A percentile compares a stretch with the other conserved stretches of the same genome.
Evolutionary conservation across 2,329 filamentous ascomycete species (phyloP).

Genomic region (Fusarium sarcochroum): DNA sequence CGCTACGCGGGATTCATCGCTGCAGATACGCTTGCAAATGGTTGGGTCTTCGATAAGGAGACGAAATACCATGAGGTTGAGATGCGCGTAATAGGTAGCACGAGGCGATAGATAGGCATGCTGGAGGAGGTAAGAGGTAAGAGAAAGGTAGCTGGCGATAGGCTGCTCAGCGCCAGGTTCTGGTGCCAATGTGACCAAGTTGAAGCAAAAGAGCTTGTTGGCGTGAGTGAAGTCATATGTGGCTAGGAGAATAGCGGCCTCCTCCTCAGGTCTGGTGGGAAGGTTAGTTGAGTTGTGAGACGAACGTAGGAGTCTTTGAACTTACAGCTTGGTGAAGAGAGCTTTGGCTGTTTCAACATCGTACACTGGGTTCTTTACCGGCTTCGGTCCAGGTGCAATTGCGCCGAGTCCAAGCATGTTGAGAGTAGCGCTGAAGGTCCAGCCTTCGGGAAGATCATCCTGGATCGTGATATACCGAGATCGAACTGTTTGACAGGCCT

Average conservation of each 20-base stretch:
- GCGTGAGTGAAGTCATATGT: conserved; percentile 94
- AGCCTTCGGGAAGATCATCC: conserved; percentile 91
- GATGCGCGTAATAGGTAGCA: conserved; percentile 84
- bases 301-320: conserved; percentile 24
- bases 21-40: conserved; percentile 87
- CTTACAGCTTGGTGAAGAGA: conserved; percentile 84
- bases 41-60: conserved; percentile 88
- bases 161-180: conserved; percentile 79
- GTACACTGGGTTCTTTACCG: conserved; percentile 69
- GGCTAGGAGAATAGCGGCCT: conserved; percentile 84
- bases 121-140: conserved; percentile 93
- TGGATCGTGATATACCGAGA: conserved; percentile 87
- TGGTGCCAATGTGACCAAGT: conserved; percentile 74
- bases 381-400: conserved; percentile 77
- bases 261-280: conserved; percentile 76
- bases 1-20: conserved; percentile 78
- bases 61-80: conserved; percentile 87
- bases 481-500: conserved; percentile 76
- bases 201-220: conserved; percentile 95
- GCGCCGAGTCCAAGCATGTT: conserved; percentile 87
- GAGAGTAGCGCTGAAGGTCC: conserved; percentile 85
- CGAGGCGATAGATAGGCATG: conserved; percentile 89
- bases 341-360: conserved; percentile 86
- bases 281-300: conserved; percentile 3
- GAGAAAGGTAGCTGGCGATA: conserved; percentile 85